Base-by-base conservation (phyloP, 139 green algal species). In the Eudorina sp. region DNA sequence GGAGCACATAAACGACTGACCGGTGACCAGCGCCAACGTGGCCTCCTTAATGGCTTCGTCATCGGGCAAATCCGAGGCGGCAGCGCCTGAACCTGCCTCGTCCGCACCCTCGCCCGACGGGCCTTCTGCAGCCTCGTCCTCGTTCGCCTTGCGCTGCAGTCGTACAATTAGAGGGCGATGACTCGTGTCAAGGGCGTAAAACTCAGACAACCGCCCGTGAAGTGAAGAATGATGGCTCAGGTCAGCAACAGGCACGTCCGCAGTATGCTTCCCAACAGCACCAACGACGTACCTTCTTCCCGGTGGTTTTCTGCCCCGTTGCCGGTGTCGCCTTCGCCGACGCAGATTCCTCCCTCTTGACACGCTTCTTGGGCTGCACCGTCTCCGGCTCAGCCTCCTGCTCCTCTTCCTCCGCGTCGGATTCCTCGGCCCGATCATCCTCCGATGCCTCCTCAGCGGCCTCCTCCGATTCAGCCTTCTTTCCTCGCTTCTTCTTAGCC, bases 111-210 rank as follows among this genome's bases (percentile, higher is more conserved):
- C 78, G n/a, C 46, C 69, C 48, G 73, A 40, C 21, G 45, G 78
- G 36, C 40, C 70, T 31, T 89, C 89, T 75, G 53, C 76, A 3
- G 73, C 79, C n/a, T 90, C 84, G 55, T 80, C 60, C 74, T 83
- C 86, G 16, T 85, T 38, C 66, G 69, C 41, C 64, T 88, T 43
- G 73, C 38, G 38, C 60, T 46, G 41, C 27, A 48, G 19, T n/a
- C n/a, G n/a, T n/a, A n/a, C n/a, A n/a, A n/a, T n/a, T n/a, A n/a
- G n/a, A n/a, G n/a, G n/a, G n/a, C n/a, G n/a, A n/a, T n/a, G n/a
- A n/a, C n/a, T n/a, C n/a, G n/a, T n/a, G n/a, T n/a, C n/a, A n/a
- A n/a, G n/a, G n/a, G n/a, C n/a, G n/a, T n/a, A n/a, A n/a, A n/a
- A n/a, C n/a, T n/a, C n/a, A n/a, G n/a, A n/a, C n/a, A n/a, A n/a